A percentile compares a stretch with the other conserved stretches of the same genome.
phyloP scores from a whole-genome alignment of 345 rosid genomes.

The Brassica rapa region DNA sequence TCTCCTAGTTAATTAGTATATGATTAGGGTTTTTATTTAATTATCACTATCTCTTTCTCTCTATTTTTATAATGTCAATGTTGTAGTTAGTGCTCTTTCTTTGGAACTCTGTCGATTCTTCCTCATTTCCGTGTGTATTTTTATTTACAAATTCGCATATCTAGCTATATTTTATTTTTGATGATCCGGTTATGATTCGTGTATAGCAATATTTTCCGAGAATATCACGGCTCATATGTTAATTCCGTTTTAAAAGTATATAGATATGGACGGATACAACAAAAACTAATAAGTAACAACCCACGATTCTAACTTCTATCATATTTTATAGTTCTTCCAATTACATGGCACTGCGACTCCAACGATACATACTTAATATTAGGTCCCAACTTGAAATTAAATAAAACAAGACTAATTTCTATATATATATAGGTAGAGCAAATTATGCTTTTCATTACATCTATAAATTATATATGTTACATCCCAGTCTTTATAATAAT shows the following conservation, averaged over 20 bases:
- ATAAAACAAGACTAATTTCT: neutral
- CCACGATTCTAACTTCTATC: conserved; percentile 27
- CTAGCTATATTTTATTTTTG: conserved; percentile 36
- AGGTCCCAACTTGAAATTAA: conserved; percentile 1
- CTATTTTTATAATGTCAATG: neutral
- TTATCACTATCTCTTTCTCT: conserved; percentile 37
- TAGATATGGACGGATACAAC: conserved; percentile 2
- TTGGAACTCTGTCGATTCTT: conserved; percentile 39
- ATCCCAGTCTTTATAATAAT: neutral
- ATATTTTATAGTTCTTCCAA: conserved; percentile 23
- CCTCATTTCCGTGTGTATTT: conserved; percentile 5
- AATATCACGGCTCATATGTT: conserved; percentile 33
- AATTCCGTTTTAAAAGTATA: conserved; percentile 15
- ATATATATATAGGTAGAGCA: neutral
- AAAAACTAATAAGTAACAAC: conserved; percentile 14
- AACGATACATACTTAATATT: neutral
- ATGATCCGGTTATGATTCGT: conserved; percentile 40
- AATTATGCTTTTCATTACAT: neutral
- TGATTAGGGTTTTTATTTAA: conserved; percentile 27
- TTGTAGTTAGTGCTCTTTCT: conserved; percentile 39
- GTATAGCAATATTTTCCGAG: conserved; percentile 34
- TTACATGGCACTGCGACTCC: conserved; percentile 10
- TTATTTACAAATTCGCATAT: conserved; percentile 25
- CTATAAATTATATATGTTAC: conserved; percentile 2
- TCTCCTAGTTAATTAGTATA: conserved; percentile 28